A percentile compares a stretch with the other conserved stretches of the same genome.
Conservation (phyloP, 2,329 filamentous ascomycete genomes). For the Microsporum ferrugineum region DNA sequence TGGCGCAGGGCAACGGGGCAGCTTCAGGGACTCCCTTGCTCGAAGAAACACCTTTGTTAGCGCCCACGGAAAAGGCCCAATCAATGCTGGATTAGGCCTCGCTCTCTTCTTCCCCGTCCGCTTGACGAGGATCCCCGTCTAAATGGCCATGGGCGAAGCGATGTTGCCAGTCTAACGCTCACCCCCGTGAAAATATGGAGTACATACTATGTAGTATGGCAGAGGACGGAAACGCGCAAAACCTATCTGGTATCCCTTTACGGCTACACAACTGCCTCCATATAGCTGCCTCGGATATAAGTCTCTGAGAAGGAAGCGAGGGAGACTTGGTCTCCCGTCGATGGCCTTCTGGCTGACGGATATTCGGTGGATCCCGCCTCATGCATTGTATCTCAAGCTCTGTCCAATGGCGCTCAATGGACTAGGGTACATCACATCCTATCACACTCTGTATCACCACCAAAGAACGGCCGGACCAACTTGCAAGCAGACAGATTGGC, state of each 20-base stretch:
- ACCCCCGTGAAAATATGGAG: no score
- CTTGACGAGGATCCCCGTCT: neutral
- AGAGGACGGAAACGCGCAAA: no score
- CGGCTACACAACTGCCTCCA: no score
- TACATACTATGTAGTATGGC: no score
- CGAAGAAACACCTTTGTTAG: neutral
- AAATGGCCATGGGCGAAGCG: neutral
- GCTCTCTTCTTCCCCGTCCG: neutral
- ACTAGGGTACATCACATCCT: neutral
- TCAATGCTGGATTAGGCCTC: neutral
- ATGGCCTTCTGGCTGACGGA: neutral
- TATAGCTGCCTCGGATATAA: neutral
- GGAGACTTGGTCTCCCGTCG: neutral
- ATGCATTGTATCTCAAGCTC: neutral
- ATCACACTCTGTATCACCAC: slow-evolving; percentile 4
- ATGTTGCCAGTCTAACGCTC: no score
- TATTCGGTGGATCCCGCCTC: neutral
- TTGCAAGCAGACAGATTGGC: neutral
- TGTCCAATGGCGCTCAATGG: neutral
- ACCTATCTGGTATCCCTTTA: no score
- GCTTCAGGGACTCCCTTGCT: neutral
- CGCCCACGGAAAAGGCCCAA: neutral
- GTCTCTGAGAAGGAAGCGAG: neutral
- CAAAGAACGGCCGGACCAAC: neutral
- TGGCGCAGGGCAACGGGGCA: neutral